Conservation (phyloP, 2,329 filamentous ascomycete species). For the Karstenula rhodostoma region DNA sequence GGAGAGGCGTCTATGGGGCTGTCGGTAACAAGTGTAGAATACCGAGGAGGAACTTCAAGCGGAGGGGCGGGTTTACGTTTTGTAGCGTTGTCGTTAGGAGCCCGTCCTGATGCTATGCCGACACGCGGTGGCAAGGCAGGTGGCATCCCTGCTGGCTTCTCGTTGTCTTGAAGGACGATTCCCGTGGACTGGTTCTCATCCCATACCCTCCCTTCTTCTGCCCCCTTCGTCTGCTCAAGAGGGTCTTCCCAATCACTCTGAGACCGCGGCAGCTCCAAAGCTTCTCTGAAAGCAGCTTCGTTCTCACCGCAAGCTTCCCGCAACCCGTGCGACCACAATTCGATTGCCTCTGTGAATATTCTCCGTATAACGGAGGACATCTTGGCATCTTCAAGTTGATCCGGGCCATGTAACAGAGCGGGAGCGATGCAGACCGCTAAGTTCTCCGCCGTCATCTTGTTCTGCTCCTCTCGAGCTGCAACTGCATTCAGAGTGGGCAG, state of each 20-base stretch:
- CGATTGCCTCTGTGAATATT: slow-evolving; percentile 58
- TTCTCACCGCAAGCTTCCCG: slow-evolving; percentile 53
- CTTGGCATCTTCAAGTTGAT: slow-evolving; percentile 64
- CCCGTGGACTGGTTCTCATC: slow-evolving; percentile 51
- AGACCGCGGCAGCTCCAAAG: slow-evolving; percentile 52
- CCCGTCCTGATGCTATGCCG: slow-evolving; percentile 32
- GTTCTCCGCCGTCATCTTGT: slow-evolving; percentile 65
- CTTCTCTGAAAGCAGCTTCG: slow-evolving; percentile 46
- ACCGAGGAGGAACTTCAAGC: slow-evolving; percentile 52
- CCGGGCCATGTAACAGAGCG: slow-evolving; percentile 59
- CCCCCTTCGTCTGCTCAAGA: slow-evolving; percentile 41
- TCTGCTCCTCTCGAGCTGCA: slow-evolving; percentile 55
- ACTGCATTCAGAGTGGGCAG: slow-evolving; percentile 61
- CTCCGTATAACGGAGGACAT: slow-evolving; percentile 61
- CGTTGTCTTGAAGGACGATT: slow-evolving; percentile 55
- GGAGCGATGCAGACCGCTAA: slow-evolving; percentile 64
- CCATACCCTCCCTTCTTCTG: slow-evolving; percentile 33
- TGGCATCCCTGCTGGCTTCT: slow-evolving; percentile 28
- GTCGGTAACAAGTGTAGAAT: slow-evolving; percentile 55
- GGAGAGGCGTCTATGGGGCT: slow-evolving; percentile 48
- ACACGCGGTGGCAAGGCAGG: slow-evolving; percentile 52
- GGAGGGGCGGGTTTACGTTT: slow-evolving; percentile 55
- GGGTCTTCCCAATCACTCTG: slow-evolving; percentile 59
- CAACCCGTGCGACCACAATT: slow-evolving; percentile 55
- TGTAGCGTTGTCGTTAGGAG: slow-evolving; percentile 38